These are phyloP conservation scores for Thielaviopsis euricoi DNA, from an alignment of 2,329 filamentous ascomycete genomes.

Conservation along the genomic window DNA sequence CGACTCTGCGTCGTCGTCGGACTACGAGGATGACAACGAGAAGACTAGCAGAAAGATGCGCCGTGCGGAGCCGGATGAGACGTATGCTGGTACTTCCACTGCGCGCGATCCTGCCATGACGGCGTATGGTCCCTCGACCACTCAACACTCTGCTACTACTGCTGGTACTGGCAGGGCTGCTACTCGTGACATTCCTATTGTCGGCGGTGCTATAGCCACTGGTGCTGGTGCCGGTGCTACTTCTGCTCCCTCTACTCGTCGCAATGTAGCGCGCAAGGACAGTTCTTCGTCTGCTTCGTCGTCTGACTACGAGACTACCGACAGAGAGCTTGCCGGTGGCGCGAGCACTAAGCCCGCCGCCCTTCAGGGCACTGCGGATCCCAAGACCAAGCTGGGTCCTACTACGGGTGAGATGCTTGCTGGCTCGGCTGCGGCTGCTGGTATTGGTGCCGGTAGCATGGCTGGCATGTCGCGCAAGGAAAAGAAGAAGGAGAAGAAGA, in stretches of 20 bases:
- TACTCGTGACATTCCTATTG: neutral
- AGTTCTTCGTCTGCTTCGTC: neutral
- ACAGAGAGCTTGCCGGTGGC: neutral
- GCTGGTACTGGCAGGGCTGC: neutral
- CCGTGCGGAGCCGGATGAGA: neutral
- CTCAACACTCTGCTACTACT: neutral
- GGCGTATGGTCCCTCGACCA: neutral
- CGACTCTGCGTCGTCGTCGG: neutral
- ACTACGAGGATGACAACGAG: neutral
- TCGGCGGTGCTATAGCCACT: neutral
- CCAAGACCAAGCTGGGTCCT: neutral
- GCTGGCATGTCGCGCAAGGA: slow-evolving; percentile 4
- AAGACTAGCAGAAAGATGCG: neutral
- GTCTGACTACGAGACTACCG: slow-evolving; percentile 1
- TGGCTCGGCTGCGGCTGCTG: slow-evolving; percentile 1
- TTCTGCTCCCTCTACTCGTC: neutral
- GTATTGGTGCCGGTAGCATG: neutral
- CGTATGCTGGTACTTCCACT: neutral
- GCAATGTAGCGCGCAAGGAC: neutral
- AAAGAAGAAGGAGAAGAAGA: slow-evolving; percentile 73
- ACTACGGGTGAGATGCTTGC: slow-evolving; percentile 7
- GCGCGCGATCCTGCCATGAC: neutral
- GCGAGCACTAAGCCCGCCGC: neutral
- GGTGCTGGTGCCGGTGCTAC: neutral
- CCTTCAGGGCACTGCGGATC: neutral